Base-by-base conservation (phyloP, 192 early-diverging fungal species). In the Backusella parvicylindrica region DNA sequence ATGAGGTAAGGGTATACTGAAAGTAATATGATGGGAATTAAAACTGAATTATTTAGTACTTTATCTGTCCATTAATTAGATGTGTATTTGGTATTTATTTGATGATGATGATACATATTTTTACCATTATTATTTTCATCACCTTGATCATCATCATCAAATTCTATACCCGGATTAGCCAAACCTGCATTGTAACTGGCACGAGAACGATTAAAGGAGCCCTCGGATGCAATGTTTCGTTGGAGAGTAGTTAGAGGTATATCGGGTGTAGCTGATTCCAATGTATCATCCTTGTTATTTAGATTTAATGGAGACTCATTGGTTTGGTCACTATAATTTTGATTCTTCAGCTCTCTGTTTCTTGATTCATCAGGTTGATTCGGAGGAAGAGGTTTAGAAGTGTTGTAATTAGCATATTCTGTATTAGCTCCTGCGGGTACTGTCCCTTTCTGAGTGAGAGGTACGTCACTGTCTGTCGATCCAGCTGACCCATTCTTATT, bases 401-500 rank as follows among this genome's bases (percentile, higher is more conserved):
- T 74, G 13, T 21, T 26, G 33, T 32, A 36, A 33, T 11, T 9
- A 33, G 9, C 11, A 13, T 13, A 13, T 28, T 60, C 53, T 28
- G 53, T 60, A 60, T 60, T 60, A 28, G 33, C 64, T 31, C 30
- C 71, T 37, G 64, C 71, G 36, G 60, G 56, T 49, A 73, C 23
- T 23, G 64, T 13, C 15, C 71, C 64, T 21, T 37, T 71, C 28
- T 72, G 65, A 69, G 71, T 72, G 33, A 77, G 71, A 49, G 76
- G 76, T 43, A 70, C 41, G 43, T 77, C 76, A 56, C 76, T 77
- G 26, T 73, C 71, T 40, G 38, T 78, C 15, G 77, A 80, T 35
- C 79, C 79, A 35, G 74, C 75, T 12, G 79, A 80, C 21, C 77
- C 77, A 60, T 72, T 53, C 56, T 80, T 67, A 30, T 64, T 41